Evolutionary conservation across 441 rosid genomes (phyloP).

Genomic region (Mallotus japonicus): DNA sequence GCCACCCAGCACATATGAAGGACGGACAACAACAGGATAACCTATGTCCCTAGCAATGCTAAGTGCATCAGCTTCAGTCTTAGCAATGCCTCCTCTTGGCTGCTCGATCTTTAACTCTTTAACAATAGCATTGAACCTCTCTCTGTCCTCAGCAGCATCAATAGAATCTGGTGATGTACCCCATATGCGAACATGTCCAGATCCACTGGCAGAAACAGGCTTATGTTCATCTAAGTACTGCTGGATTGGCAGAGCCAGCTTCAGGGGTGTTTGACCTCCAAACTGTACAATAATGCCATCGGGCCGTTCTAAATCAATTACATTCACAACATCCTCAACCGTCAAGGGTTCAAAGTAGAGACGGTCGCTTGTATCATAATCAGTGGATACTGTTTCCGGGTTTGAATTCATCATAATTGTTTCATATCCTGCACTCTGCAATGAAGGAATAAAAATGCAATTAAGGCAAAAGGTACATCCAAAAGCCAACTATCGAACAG

Average conservation of each 20-base stretch:
- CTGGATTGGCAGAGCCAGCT: slow-evolving; percentile 84
- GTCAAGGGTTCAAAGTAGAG: slow-evolving; percentile 95
- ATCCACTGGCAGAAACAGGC: slow-evolving; percentile 63
- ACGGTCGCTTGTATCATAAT: slow-evolving; percentile 93
- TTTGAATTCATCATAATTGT: slow-evolving; percentile 99
- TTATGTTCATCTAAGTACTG: slow-evolving; percentile 67
- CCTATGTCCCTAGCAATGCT: slow-evolving; percentile 77
- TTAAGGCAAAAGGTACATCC: not conserved
- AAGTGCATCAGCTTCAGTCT: slow-evolving; percentile 83
- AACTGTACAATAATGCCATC: slow-evolving; percentile 95
- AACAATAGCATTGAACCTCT: slow-evolving; percentile 81
- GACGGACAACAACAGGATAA: slow-evolving; percentile 93
- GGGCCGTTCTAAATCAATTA: slow-evolving; percentile 83
- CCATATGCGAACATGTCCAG: slow-evolving; percentile 80
- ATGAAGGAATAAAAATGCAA: not conserved
- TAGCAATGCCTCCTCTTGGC: slow-evolving; percentile 97
- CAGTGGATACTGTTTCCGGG: slow-evolving; percentile 94
- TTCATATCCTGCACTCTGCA: slow-evolving; percentile 93
- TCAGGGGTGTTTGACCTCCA: slow-evolving; percentile 98
- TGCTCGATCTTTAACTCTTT: slow-evolving; percentile 75
- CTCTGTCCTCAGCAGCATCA: slow-evolving; percentile 95
- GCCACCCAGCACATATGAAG: slow-evolving; percentile 95
- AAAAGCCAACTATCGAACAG: not conserved
- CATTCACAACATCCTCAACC: slow-evolving; percentile 81
- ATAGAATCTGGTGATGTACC: slow-evolving; percentile 97